Base-by-base conservation (phyloP, 2,329 filamentous ascomycete species). In the Metarhizium anisopliae region DNA sequence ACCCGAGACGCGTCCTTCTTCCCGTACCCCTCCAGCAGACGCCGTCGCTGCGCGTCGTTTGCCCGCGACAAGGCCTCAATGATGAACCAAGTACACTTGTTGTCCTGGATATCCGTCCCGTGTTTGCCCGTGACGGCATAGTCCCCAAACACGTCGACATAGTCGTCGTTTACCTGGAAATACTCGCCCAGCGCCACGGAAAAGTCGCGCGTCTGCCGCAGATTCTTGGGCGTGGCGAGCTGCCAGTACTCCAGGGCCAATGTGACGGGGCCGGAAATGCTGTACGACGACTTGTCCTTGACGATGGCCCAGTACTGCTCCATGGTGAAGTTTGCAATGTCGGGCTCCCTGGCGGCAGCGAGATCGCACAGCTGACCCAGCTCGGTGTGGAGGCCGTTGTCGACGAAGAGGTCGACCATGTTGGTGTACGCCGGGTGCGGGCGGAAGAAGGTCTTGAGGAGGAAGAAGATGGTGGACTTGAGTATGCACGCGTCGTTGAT, bases 401-500 rank as follows among this genome's bases (percentile, higher is more conserved):
- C 92, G 75, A 97, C 93, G 83, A 97, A 96, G 58, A 97, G 82
- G 78, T 97, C 94, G 56, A 97, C 67, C 56, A 97, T 80, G 66
- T 96, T 91, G 66, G 96, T 74, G 74, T 99, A 99, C 70, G 83
- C 80, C 53, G 90, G 85, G 75, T 96, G 90, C 50, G 81, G 78
- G 66, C 87, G 87, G 83, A 96, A 97, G 75, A 90, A 87, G 77
- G 95, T 94, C 79, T 93, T 93, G 59, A 99, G 83, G 47, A 96
- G 84, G 29, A 87, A 75, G 78, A 94, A 99, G 76, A 99, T 96
- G 67, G 83, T 77, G 13, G 86, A 77, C 77, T 96, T 93, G 64
- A 97, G 87, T 84, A 97, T 85, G 79, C 97, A 96, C 59, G 92
- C 85, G 70, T 99, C 93, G 80, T 99, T 99, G 81, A 99, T 96